Evolutionary conservation across 805 yeast species (phyloP).

Genomic region (Brettanomyces naardenensis): DNA sequence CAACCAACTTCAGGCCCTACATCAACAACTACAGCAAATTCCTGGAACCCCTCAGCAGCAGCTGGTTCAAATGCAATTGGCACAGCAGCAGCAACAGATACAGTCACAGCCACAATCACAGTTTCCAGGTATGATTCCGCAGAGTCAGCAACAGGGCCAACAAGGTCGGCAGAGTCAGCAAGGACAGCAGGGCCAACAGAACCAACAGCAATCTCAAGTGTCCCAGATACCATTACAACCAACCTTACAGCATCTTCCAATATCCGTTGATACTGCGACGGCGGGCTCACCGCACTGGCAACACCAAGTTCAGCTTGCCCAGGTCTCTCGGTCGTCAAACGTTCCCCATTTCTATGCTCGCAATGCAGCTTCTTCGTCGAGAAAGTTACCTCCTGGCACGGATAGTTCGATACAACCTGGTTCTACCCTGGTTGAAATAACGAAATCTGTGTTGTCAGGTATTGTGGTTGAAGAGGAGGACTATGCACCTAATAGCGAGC

Average conservation of each 20-base stretch:
- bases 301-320: constrained; percentile 69
- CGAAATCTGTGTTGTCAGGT: constrained; percentile 28
- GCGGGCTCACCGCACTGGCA: constrained; percentile 54
- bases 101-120: constrained; percentile 11
- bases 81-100: constrained; percentile 19
- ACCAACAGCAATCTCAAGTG: constrained; percentile 17
- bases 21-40: constrained; percentile 13
- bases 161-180: constrained; percentile 27
- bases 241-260: constrained; percentile 17
- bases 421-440: constrained; percentile 31
- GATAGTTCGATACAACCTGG: constrained; percentile 23
- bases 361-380: constrained; percentile 64
- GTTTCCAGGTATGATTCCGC: constrained; percentile 25
- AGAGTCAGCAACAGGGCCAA: constrained; percentile 22
- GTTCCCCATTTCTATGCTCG: constrained; percentile 79
- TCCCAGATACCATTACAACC: constrained; percentile 16
- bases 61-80: constrained; percentile 17
- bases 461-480: constrained; percentile 20
- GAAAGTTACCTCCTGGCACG: constrained; percentile 33
- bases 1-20: constrained; percentile 6
- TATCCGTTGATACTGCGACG: constrained; percentile 27
- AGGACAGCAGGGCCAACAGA: constrained; percentile 22
- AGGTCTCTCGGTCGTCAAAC: constrained; percentile 58
- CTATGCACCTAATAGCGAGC: constrained; percentile 27
- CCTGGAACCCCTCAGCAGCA: constrained; percentile 14